Evolutionary conservation across 768 basidiomycete species (phyloP), one percentile per base, ranked within the genome.

Genomic region (Lepiota brunneoincarnata): DNA sequence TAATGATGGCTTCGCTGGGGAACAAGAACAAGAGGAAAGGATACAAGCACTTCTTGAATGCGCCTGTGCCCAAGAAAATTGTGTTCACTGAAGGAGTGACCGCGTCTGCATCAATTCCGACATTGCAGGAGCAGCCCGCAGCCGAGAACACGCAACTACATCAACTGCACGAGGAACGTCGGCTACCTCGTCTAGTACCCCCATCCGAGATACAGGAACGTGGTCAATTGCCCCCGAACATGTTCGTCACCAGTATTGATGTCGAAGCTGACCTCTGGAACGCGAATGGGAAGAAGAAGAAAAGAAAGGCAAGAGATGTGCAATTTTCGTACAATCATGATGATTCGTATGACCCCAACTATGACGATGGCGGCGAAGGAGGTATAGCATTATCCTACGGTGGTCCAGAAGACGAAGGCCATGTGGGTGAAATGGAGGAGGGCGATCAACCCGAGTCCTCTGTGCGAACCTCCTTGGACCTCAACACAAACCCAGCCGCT

Each of bases 1-100:
- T 74, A 41, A 64, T 72, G 67, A 79, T 83, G 80, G 72, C 79
- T 38, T 80, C 80, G 0, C 67, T 89, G 18, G 74, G 80, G 40
- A 90, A 87, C 65, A 89, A 87, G 67, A 90, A 89, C 67, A 91
- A 90, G 66, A 81, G 79, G 41, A 85, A 80, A 54, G 83, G 82
- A 17, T 89, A 86, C 67, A 83, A 77, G 60, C 72, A 79, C 45
- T 69, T 79, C 6, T 74, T 84, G 66, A 59, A 67, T 14, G 44
- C 69, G 36, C 64, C 75, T 49, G 47, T 75, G 66, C 58, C 76
- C 66, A 31, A 63, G 36, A 87, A 82, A 66, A 85, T 88, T 52
- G 69, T 81, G 15, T 87, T 87, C 57, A 64, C 64, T 1, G 60
- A 34, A 20, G 53, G 15, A 6, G 57, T 36, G 42, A 17, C 28